Evolutionary conservation across 2,329 filamentous ascomycete species (phyloP), one percentile per base, ranked within the genome.

Genomic region (Graphium sp.): DNA sequence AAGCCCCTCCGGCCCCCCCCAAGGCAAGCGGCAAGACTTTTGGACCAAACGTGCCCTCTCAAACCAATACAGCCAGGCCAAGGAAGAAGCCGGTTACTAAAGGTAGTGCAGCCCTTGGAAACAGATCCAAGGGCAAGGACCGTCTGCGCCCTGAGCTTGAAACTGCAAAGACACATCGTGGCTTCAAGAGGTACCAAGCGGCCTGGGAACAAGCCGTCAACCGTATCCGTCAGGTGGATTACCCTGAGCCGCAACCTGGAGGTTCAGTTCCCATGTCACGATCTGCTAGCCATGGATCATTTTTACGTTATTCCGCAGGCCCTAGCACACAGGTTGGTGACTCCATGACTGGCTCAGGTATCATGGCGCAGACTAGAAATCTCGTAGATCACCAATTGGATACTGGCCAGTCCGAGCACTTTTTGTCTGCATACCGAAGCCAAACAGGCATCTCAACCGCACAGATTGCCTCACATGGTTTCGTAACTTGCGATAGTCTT

Each of bases 131-230:
- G n/a, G n/a, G n/a, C n/a, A n/a, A n/a, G n/a, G n/a, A n/a, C n/a
- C n/a, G n/a, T n/a, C n/a, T 15, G 13, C 13, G 12, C 7, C 26
- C 18, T 26, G 29, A 22, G 18, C 32, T 13, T 29, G 29, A 23
- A 18, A 17, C 21, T 11, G 22, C 24, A 20, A 31, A 25, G n/a
- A 32, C 18, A 15, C 26, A 24, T 7, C 25, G 26, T 5, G 30
- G 30, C 9, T 32, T 32, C 22, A 14, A 16, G 6, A 25, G 30
- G 22, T 32, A 32, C 21, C 30, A 32, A 24, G 30, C 30, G 8
- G 30, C 30, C 16, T 32, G 30, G 30, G 30, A 32, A 7, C 20
- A 32, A 13, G 30, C 30, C 22, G 26, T 32, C 25, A 24, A 28
- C 14, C 12, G 30, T 11, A 28, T 17, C 11, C 30, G 30, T 18